Base-by-base conservation (phyloP, 192 early-diverging fungal genomes). In the Thamnidium elegans region DNA sequence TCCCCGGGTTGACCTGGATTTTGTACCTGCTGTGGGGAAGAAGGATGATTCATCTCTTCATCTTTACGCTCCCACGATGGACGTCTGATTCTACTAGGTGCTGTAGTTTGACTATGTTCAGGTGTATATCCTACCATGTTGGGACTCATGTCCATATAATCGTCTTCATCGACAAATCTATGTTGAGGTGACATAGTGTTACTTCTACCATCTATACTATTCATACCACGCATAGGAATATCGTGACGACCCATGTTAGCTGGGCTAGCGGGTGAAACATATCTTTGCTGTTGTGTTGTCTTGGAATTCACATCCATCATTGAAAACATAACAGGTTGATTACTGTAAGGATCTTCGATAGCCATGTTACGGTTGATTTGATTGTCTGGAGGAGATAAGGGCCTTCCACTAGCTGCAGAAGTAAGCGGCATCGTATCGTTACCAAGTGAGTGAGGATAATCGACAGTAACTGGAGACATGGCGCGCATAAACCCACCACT, bases 381-480 rank as follows among this genome's bases (percentile, higher is more conserved):
- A 19, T 48, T 50, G 17, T 21, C 31, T 13, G 48, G 31, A 39
- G 48, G 67, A 55, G 51, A 62, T 54, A 55, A 52, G 36, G 59
- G 48, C 47, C 47, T 44, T 51, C 31, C 61, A 34, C 13, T 54
- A 26, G 58, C 59, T 9, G 42, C 47, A 19, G 50, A 26, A 34
- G 67, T 62, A 50, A 62, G 51, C 20, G 58, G 36, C 1, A 58
- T 39, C 19, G 58, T 68, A 20, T 68, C 67, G 14, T 61, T 62
- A 19, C 48, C 51, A 8, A 60, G 15, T 30, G 58, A 46, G 14
- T 50, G 15, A 21, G 59, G 51, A 42, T 61, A 55, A 36, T 68
- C 67, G 3, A 66, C 65, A 10, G 46, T 32, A 11, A 50, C 59
- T 15, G 58, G 67, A 20, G 51, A 60, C 67, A 62, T 68, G 17